Evolutionary conservation across 352 stramenopile genomes (phyloP), one percentile per base, ranked within the genome.

Genomic region (Aphanomyces stellatus): DNA sequence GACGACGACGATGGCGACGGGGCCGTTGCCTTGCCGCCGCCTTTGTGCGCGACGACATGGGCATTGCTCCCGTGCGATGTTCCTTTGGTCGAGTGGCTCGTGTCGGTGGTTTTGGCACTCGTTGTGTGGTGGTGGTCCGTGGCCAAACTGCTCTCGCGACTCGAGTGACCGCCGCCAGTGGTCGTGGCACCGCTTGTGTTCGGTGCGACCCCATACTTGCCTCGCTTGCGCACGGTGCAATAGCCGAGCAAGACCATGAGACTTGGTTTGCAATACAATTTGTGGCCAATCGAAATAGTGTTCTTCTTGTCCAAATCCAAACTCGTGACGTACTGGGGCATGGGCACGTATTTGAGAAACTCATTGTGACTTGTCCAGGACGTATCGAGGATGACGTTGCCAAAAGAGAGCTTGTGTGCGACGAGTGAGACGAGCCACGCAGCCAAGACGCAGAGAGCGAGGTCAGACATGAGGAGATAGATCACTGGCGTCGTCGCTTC

Each of bases 261-360:
- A 24, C 55, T 64, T 2, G 55, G 55, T 22, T 51, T 49, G 55
- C 55, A 51, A 34, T 51, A 64, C 31, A 64, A n/a, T 15, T 64
- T 64, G 55, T 49, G 10, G 5, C 55, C 55, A 35, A 64, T 64
- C 19, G 37, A 19, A 35, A 64, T 64, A 1, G 55, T 46, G 24
- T 64, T 64, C 25, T 64, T 64, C 17, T 51, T n/a, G 34, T 64
- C 55, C 19, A 51, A 33, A 27, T 64, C 35, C 31, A 64, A 28
- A 24, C 55, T 51, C 25, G 55, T 64, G 55, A 64, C 40, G 33
- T 35, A 64, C 55, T 64, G 55, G 1, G 55, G 55, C 55, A 51
- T 31, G 7, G 55, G 35, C 4, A 64, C 8, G 2, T 51, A 22
- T 0, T 51, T 64, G 0, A 64, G 4, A 51, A 64, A 64, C 3